phyloP scores from a whole-genome alignment of 163 green algal genomes.

The Scenedesmus sp. region DNA sequence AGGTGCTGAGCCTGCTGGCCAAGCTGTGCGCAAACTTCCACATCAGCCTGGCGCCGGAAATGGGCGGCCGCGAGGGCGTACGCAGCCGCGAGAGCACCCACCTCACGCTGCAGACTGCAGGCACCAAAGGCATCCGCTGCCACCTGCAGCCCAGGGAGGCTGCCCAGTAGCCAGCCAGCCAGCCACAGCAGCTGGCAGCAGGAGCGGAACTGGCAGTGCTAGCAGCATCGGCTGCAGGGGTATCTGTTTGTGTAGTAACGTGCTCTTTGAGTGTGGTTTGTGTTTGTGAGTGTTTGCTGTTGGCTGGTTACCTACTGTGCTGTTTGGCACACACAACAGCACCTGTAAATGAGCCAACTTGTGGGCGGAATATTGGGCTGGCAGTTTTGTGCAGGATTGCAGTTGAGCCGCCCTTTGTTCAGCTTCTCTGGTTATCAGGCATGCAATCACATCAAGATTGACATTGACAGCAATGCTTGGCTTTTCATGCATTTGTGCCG shows the following conservation, averaged over 20 bases:
- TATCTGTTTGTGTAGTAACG: neutral
- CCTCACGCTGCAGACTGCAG: conserved; percentile 69
- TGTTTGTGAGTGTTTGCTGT: neutral
- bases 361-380: too few species aligned
- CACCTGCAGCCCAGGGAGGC: conserved; percentile 59
- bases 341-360: neutral
- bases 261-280: neutral
- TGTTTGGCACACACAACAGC: neutral
- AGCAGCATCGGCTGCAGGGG: neutral
- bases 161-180: neutral
- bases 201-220: neutral
- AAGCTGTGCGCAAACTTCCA: conserved; percentile 63
- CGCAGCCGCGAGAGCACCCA: conserved; percentile 66
- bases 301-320: neutral
- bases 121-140: conserved; percentile 66
- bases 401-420: neutral
- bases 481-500: neutral
- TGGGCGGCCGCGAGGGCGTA: conserved; percentile 67
- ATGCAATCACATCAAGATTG: neutral
- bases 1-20: conserved; percentile 68
- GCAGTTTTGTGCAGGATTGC: too few species aligned
- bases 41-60: conserved; percentile 63
- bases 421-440: neutral
- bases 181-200: neutral
- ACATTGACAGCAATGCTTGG: neutral